Conservation (phyloP, 192 early-diverging fungal genomes). For the Helicostylum pulchrum region DNA sequence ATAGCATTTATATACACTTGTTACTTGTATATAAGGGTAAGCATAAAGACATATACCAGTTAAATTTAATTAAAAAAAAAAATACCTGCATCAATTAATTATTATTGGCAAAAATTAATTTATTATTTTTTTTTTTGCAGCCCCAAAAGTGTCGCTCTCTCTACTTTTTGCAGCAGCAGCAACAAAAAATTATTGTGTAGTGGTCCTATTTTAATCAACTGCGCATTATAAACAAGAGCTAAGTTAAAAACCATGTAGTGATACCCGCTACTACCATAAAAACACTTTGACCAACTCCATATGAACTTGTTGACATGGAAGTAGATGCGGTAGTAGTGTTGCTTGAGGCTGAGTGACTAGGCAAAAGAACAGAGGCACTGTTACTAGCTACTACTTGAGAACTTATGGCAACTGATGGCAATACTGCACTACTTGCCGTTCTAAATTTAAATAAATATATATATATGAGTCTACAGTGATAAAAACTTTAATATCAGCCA, state of each 20-base stretch:
- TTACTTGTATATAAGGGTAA: background rate
- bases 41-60: conserved; percentile 1
- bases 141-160: too few relatives aligned
- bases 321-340: background rate
- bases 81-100: too few relatives aligned
- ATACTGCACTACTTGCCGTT: background rate
- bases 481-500: background rate
- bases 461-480: background rate
- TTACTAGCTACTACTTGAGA: too few relatives aligned
- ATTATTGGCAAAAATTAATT: too few relatives aligned
- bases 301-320: background rate
- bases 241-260: background rate
- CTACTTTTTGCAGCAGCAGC: too few relatives aligned
- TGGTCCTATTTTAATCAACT: too few relatives aligned
- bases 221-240: too few relatives aligned
- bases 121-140: too few relatives aligned
- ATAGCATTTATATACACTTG: too few relatives aligned
- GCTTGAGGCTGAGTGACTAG: background rate
- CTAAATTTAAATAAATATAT: background rate
- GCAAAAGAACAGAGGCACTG: too few relatives aligned
- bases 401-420: background rate
- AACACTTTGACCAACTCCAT: background rate
- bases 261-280: background rate
- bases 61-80: background rate
- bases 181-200: too few relatives aligned